A percentile compares a stretch with the other conserved stretches of the same genome.
Evolutionary conservation across 1,284 basidiomycete species (phyloP).

Genomic region (Naganishia liquefaciens): DNA sequence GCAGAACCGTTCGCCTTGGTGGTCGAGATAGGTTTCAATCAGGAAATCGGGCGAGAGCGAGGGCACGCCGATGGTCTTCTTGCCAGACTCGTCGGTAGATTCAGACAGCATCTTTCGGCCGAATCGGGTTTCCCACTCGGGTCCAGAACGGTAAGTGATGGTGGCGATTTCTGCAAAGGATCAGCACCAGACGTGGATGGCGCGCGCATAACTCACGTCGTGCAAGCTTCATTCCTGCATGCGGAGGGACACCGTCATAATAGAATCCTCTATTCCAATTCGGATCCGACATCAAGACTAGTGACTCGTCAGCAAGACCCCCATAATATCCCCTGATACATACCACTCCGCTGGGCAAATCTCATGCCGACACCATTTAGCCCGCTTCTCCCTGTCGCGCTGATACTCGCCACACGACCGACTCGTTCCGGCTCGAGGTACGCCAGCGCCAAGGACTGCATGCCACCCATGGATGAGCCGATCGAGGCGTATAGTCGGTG

Average conservation of each 20-base stretch:
- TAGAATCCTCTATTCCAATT: conserved; percentile 99
- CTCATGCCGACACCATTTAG: conserved; percentile 93
- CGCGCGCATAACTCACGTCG: conserved; percentile 65
- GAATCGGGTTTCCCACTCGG: conserved; percentile 98
- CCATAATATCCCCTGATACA: conserved; percentile 41
- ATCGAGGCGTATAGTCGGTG: conserved; percentile 86
- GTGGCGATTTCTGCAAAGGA: conserved; percentile 82
- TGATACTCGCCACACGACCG: conserved; percentile 85
- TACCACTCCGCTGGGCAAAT: conserved; percentile 90
- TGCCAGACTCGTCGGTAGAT: conserved; percentile 41
- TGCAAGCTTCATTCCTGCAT: conserved; percentile 97
- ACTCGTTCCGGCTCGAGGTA: conserved; percentile 91
- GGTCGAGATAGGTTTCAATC: conserved; percentile 98
- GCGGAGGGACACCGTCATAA: conserved; percentile 90
- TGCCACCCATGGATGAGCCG: conserved; percentile 93
- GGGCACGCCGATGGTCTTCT: conserved; percentile 58
- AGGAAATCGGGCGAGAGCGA: conserved; percentile 94
- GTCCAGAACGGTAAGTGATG: conserved; percentile 97
- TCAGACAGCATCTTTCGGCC: conserved; percentile 62
- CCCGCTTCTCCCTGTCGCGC: conserved; percentile 86
- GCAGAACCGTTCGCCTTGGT: conserved; percentile 97
- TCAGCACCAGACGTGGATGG: neutral
- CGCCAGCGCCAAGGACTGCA: conserved; percentile 94
- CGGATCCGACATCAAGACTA: conserved; percentile 97
- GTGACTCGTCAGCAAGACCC: neutral